Conservation (phyloP, 768 basidiomycete genomes). For the Trametes maxima region DNA sequence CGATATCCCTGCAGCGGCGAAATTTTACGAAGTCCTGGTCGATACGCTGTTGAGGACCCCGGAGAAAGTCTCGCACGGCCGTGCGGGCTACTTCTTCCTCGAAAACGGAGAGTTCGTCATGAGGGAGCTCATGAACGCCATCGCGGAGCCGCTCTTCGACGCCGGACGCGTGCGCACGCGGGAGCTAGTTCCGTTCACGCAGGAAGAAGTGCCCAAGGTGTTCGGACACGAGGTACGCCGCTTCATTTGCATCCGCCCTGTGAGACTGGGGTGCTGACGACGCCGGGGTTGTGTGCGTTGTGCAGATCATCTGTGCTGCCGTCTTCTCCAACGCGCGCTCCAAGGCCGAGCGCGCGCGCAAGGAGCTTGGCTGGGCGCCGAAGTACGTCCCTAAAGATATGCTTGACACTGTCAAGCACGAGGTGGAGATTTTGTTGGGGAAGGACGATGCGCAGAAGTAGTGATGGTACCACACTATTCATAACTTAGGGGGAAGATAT, state of each 20-base stretch:
- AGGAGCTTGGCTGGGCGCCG: slow-evolving; percentile 54
- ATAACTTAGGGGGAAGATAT: no score
- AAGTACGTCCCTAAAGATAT: slow-evolving; percentile 49
- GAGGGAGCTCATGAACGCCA: slow-evolving; percentile 35
- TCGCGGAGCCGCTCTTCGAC: slow-evolving; percentile 38
- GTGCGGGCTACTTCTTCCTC: slow-evolving; percentile 38
- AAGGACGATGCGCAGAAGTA: neutral
- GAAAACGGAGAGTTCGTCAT: slow-evolving; percentile 31
- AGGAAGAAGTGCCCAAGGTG: slow-evolving; percentile 43
- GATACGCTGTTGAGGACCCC: slow-evolving; percentile 34
- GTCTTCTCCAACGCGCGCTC: slow-evolving; percentile 26
- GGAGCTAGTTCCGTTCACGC: slow-evolving; percentile 44
- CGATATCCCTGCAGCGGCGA: slow-evolving; percentile 37
- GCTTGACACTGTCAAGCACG: slow-evolving; percentile 47
- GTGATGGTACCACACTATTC: neutral
- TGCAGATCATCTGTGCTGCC: neutral
- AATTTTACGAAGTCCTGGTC: slow-evolving; percentile 43
- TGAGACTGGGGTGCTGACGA: no score
- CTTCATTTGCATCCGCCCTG: neutral
- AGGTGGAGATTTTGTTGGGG: slow-evolving; percentile 38
- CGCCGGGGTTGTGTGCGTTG: no score
- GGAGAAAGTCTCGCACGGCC: slow-evolving; percentile 31
- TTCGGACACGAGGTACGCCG: slow-evolving; percentile 1
- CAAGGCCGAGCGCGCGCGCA: slow-evolving; percentile 36
- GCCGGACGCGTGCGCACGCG: slow-evolving; percentile 31